Evolutionary conservation across 257 asterid species (phyloP).

Genomic region (Nicotiana tabacum): DNA sequence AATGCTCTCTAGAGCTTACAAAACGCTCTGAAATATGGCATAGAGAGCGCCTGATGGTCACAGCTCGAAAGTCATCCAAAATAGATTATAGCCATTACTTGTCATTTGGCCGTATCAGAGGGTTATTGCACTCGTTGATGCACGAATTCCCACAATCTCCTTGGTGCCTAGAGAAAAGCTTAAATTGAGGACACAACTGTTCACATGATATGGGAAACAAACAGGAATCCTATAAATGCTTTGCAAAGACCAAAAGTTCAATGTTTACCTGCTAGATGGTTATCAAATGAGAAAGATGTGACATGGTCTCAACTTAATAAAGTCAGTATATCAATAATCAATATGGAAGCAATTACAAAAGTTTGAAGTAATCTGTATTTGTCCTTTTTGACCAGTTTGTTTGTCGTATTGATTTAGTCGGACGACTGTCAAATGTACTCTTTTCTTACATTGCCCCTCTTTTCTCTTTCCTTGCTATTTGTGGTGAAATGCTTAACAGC

Average conservation of each 20-base stretch:
- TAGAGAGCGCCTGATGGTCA: background rate
- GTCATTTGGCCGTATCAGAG: background rate
- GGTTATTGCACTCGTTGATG: background rate
- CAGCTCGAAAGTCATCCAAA: background rate
- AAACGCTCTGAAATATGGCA: too few species aligned
- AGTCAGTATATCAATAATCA: background rate
- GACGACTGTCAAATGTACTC: background rate
- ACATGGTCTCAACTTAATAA: background rate
- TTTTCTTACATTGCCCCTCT: background rate
- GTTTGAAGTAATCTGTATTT: background rate
- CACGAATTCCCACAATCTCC: background rate
- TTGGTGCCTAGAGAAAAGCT: background rate
- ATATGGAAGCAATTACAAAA: background rate
- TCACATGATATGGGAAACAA: background rate
- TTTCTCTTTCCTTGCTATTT: background rate
- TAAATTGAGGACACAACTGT: background rate
- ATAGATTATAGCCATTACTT: background rate
- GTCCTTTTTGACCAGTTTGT: background rate
- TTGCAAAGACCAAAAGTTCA: background rate
- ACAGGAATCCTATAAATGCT: background rate
- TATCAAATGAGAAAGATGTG: background rate
- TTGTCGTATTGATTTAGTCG: background rate
- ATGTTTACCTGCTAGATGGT: background rate
- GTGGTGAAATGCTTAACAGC: conserved; percentile 30
- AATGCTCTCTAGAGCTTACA: too few species aligned